Conservation (phyloP, 805 yeast species). For the Saturnispora silvae region DNA sequence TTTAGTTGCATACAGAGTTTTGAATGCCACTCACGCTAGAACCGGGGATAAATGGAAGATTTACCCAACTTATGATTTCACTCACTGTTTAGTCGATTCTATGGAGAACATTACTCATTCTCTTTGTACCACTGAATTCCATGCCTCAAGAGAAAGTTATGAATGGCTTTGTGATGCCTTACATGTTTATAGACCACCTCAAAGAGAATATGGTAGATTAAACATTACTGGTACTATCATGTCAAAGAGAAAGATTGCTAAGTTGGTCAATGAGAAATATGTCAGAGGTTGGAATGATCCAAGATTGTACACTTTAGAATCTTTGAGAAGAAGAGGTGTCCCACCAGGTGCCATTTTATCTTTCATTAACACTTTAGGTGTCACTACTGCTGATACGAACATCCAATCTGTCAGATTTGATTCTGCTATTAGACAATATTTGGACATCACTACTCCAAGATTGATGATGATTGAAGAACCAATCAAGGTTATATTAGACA, state of each 20-base stretch:
- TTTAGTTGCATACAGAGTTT: slow-evolving; percentile 89
- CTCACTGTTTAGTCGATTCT: slow-evolving; percentile 97
- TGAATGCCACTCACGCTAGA: slow-evolving; percentile 88
- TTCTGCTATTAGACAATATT: slow-evolving; percentile 72
- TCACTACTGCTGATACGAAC: slow-evolving; percentile 85
- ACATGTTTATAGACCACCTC: slow-evolving; percentile 95
- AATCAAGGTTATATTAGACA: slow-evolving; percentile 69
- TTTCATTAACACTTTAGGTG: slow-evolving; percentile 92
- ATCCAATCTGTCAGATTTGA: slow-evolving; percentile 89
- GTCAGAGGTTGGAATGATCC: slow-evolving; percentile 99
- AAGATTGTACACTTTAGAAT: slow-evolving; percentile 87
- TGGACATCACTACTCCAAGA: slow-evolving; percentile 89
- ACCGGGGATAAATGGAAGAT: slow-evolving; percentile 97
- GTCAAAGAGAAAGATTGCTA: slow-evolving; percentile 93
- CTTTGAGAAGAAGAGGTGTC: slow-evolving; percentile 91
- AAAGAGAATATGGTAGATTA: slow-evolving; percentile 95
- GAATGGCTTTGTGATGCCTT: slow-evolving; percentile 97
- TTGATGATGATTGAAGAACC: slow-evolving; percentile 90
- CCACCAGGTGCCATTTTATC: slow-evolving; percentile 97
- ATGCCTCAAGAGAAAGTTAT: slow-evolving; percentile 84
- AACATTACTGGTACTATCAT: slow-evolving; percentile 89
- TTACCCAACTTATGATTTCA: slow-evolving; percentile 97
- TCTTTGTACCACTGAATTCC: slow-evolving; percentile 91
- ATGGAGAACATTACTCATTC: slow-evolving; percentile 94
- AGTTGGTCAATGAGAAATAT: slow-evolving; percentile 65